Conservation (phyloP, 495 filamentous ascomycete species). For the Hypoxylon intermedium region DNA sequence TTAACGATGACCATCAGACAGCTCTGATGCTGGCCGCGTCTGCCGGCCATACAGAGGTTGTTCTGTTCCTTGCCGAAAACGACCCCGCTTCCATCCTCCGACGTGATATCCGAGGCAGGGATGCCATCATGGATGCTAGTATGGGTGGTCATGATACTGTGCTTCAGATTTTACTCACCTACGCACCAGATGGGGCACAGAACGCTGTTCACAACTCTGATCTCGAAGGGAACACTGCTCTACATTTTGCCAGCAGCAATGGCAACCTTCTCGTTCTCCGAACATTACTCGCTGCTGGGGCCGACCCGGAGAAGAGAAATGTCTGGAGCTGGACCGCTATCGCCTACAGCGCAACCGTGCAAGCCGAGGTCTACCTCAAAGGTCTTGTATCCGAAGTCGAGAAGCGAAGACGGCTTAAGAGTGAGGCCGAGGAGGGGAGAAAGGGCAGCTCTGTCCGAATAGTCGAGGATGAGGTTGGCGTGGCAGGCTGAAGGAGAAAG, state of each 20-base stretch:
- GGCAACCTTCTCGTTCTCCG: conserved; percentile 77
- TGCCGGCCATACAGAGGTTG: conserved; percentile 65
- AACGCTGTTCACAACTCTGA: conserved; percentile 62
- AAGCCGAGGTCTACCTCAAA: conserved; percentile 78
- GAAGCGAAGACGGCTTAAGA: conserved; percentile 44
- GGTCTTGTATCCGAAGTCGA: conserved; percentile 66
- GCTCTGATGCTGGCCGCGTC: conserved; percentile 69
- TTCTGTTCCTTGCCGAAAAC: conserved; percentile 60
- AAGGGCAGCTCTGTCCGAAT: conserved; percentile 46
- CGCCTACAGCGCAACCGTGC: conserved; percentile 73
- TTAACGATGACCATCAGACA: conserved; percentile 76
- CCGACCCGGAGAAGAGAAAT: conserved; percentile 69
- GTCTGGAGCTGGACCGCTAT: conserved; percentile 75
- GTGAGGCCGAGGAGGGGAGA: conserved; percentile 41
- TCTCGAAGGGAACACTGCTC: conserved; percentile 73
- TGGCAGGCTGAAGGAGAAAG: conserved; percentile 24
- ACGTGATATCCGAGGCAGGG: conserved; percentile 62
- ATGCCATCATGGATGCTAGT: conserved; percentile 65
- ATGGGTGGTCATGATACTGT: conserved; percentile 64
- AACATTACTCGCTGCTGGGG: conserved; percentile 71
- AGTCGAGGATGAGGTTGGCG: conserved; percentile 38
- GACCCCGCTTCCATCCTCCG: conserved; percentile 54
- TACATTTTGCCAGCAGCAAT: conserved; percentile 71
- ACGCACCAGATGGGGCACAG: conserved; percentile 52
- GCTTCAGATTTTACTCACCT: conserved; percentile 65